phyloP scores from a whole-genome alignment of 2,329 filamentous ascomycete species.

The Cytospora chrysosperma region DNA sequence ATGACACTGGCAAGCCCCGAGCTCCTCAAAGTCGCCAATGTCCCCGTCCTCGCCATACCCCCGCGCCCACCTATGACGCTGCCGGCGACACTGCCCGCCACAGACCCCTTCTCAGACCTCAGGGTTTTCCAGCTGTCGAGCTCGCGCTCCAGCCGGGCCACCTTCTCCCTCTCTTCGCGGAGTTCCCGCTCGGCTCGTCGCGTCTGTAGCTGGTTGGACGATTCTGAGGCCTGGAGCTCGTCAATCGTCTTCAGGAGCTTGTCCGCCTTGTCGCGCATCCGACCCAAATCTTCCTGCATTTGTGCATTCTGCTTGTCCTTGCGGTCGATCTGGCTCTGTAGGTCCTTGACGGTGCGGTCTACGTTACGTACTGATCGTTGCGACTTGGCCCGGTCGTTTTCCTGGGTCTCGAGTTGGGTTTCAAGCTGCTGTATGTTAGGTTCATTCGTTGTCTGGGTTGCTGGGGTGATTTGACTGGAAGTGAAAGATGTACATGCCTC shows the following conservation, averaged over 20 bases:
- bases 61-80: conserved; percentile 28
- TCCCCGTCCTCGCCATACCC: conserved; percentile 31
- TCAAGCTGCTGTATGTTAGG: conserved; percentile 65
- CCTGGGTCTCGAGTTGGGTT: conserved; percentile 78
- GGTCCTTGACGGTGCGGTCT: conserved; percentile 89
- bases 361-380: conserved; percentile 88
- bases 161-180: conserved; percentile 82
- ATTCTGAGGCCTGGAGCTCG: conserved; percentile 87
- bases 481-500: conserved; percentile 62
- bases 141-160: conserved; percentile 79
- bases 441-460: conserved; percentile 26
- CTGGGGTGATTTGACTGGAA: conserved; percentile 15
- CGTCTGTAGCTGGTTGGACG: conserved; percentile 73
- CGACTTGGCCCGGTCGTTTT: conserved; percentile 74
- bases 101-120: conserved; percentile 58
- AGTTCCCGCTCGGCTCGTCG: conserved; percentile 88
- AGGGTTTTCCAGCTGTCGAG: conserved; percentile 81
- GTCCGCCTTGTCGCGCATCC: conserved; percentile 86
- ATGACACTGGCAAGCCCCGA: conserved; percentile 36
- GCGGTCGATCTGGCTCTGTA: conserved; percentile 88
- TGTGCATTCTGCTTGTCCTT: conserved; percentile 84
- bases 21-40: conserved; percentile 46
- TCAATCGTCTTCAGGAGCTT: conserved; percentile 89
- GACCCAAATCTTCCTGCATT: conserved; percentile 77
- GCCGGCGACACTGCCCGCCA: conserved; percentile 27